Percentiles rank a stretch among this genome's conserved stretches.
These are phyloP conservation scores for Anthracocystis setariae DNA, from an alignment of 1,284 basidiomycete species.

Conservation along the genomic window DNA sequence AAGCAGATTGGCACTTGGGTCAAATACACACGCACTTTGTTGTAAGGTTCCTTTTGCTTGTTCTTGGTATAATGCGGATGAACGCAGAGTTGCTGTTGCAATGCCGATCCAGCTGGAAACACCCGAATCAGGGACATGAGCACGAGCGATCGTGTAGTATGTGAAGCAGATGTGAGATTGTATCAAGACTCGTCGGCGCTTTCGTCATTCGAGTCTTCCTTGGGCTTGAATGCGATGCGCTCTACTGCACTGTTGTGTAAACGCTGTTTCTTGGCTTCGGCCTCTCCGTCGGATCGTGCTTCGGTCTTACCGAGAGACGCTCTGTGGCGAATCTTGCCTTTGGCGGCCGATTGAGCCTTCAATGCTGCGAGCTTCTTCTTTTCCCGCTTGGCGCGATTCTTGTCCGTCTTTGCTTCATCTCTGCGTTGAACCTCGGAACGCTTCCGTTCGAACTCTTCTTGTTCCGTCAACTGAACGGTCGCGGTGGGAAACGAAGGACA, in stretches of 20 bases:
- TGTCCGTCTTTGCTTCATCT: conserved; percentile 68
- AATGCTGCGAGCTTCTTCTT: conserved; percentile 57
- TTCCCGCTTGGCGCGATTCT: conserved; percentile 63
- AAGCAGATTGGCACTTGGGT: conserved; percentile 52
- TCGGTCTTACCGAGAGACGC: neutral
- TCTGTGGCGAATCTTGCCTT: conserved; percentile 16
- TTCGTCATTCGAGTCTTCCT: conserved; percentile 15
- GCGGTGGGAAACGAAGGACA: neutral
- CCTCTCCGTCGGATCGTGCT: conserved; percentile 7
- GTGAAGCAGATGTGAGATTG: conserved; percentile 3
- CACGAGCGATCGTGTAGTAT: too few relatives aligned
- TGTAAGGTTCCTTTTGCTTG: conserved; percentile 9
- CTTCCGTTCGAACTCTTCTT: conserved; percentile 49
- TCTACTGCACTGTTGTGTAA: conserved; percentile 27
- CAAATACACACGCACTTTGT: conserved; percentile 37
- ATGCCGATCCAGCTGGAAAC: too few relatives aligned
- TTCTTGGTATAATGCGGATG: too few relatives aligned
- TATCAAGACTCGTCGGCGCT: conserved; percentile 1
- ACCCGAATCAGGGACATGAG: too few relatives aligned
- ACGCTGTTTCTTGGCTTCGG: conserved; percentile 32
- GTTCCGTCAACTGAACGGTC: conserved; percentile 36
- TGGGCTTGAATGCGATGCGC: conserved; percentile 31
- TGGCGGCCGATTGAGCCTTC: conserved; percentile 35
- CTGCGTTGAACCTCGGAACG: conserved; percentile 27
- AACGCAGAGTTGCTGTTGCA: too few relatives aligned